Evolutionary conservation across 331 rosid genomes (phyloP), one percentile per base, ranked within the genome.

Genomic region (Cucumis variabilis): DNA sequence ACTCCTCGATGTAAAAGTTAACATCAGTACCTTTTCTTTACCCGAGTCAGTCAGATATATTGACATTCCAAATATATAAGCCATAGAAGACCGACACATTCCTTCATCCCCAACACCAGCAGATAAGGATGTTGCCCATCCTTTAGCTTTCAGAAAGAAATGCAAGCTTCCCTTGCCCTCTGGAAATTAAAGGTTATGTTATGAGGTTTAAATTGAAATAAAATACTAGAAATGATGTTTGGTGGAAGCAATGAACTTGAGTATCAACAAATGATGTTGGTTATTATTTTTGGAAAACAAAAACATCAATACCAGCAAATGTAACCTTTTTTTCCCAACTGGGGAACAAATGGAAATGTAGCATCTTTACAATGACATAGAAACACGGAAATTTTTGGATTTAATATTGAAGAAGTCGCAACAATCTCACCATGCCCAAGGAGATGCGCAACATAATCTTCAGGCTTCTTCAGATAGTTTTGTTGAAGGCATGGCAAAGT

Each of bases 91-190:
- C 71, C 93, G 90, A 88, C 83, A 91, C 93, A 93, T 74, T 85
- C 98, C 99, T 13, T 93, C 99, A 24, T 97, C 98, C 87, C 92
- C 95, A 92, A 97, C 98, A 85, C 98, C 98, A 82, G 98, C 98
- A 83, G 96, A 91, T 81, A 97, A 90, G 89, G 96, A 91, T 88
- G 98, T 94, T 84, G 94, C 96, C 99, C 98, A 97, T 72, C 99
- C 99, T 92, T 77, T 94, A 85, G 91, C 91, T 92, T 95, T 97
- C 86, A 97, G 92, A 91, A 91, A 92, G 87, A 77, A 92, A 90
- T 89, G 98, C 95, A 97, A 92, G 93, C 99, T 97, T 89, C 99
- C 99, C 83, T 92, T 92, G 72, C 99, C 99, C 96, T 97, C 99
- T 97, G 92, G 75, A 92, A 86, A 80, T 51, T 86, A 89, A 88